A percentile compares a stretch with the other conserved stretches of the same genome.
Evolutionary conservation across 805 yeast genomes (phyloP).

Genomic region (Barnettozyma californica): DNA sequence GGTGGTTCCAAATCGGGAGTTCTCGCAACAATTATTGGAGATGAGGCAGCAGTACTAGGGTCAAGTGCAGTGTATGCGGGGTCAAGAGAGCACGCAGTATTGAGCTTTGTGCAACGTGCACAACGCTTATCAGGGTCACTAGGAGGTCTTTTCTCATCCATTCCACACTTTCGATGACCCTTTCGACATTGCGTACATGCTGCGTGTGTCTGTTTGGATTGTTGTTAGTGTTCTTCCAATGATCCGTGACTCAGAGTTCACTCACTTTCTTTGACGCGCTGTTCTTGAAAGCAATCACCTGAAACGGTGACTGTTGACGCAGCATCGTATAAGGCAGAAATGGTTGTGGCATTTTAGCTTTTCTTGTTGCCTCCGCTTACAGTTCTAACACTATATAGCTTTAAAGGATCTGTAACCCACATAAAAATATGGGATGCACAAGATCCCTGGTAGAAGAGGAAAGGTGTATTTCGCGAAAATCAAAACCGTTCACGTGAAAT

Average conservation of each 20-base stretch:
- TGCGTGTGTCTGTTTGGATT: constrained; percentile 1
- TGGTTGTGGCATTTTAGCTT: not conserved
- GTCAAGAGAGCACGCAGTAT: constrained; percentile 1
- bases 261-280: not conserved
- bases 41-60: not conserved
- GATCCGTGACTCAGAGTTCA: not conserved
- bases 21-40: not conserved
- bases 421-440: not conserved
- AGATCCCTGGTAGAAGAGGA: not conserved
- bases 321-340: not conserved
- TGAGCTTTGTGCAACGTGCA: not conserved
- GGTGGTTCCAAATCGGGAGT: not conserved
- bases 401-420: not conserved
- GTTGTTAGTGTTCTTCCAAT: not conserved
- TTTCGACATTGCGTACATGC: constrained; percentile 6
- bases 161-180: constrained; percentile 4
- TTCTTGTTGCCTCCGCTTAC: not conserved
- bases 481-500: constrained; percentile 2
- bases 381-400: not conserved
- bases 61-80: not conserved
- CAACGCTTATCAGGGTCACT: constrained; percentile 1
- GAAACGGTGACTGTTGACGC: not conserved
- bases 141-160: not conserved
- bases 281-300: constrained; percentile 1
- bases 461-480: not conserved